Evolutionary conservation across 257 asterid genomes (phyloP).

Genomic region (Scutellaria galericulata): DNA sequence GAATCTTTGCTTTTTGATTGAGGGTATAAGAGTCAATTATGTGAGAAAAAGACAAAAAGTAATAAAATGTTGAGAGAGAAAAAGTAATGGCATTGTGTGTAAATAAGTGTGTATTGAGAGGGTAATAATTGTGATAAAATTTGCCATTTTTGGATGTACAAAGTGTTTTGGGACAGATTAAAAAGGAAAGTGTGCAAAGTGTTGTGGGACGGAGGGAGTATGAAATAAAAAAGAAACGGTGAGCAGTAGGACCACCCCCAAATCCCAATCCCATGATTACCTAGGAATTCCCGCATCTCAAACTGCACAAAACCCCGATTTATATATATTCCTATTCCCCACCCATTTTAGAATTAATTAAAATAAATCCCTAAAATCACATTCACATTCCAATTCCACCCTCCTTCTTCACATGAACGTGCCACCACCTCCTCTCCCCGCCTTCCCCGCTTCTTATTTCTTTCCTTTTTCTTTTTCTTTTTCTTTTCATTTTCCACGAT

Average conservation of each 20-base stretch:
- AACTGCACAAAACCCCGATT: slow-evolving; percentile 18
- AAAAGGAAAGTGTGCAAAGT: too few species aligned
- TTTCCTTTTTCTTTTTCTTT: slow-evolving; percentile 20
- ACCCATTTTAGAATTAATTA: neutral
- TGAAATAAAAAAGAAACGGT: too few species aligned
- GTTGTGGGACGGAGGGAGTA: too few species aligned
- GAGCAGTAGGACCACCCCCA: slow-evolving; percentile 7
- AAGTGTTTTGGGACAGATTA: too few species aligned
- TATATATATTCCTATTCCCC: slow-evolving; percentile 4
- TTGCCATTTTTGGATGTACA: too few species aligned
- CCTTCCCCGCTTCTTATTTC: slow-evolving; percentile 45
- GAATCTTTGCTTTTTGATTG: too few species aligned
- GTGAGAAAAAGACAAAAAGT: too few species aligned
- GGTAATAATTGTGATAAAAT: too few species aligned
- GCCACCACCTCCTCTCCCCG: slow-evolving; percentile 49
- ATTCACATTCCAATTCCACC: slow-evolving; percentile 18
- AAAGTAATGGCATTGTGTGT: too few species aligned
- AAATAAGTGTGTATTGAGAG: too few species aligned
- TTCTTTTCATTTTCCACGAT: neutral
- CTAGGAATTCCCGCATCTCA: slow-evolving; percentile 42
- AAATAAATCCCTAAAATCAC: neutral
- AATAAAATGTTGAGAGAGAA: too few species aligned
- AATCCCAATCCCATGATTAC: slow-evolving; percentile 37
- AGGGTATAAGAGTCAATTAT: too few species aligned
- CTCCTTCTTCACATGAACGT: slow-evolving; percentile 35